A percentile compares a stretch with the other conserved stretches of the same genome.
Evolutionary conservation across 768 basidiomycete genomes (phyloP).

Genomic region (Boletus tomentosulus): DNA sequence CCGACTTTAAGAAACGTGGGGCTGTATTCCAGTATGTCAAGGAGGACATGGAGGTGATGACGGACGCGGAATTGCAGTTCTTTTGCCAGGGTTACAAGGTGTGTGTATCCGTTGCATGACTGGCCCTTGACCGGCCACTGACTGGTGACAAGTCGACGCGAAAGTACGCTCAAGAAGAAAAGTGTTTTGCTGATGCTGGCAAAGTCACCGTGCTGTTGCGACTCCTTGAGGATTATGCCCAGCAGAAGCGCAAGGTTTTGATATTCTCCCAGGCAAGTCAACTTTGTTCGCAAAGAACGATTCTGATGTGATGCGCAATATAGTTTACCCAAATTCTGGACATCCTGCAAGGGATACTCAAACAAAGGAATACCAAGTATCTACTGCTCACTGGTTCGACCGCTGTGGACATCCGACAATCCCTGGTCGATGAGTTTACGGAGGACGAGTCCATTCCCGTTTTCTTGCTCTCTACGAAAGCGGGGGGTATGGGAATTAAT

Average conservation of each 20-base stretch:
- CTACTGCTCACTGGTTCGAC: conserved; percentile 89
- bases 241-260: conserved; percentile 74
- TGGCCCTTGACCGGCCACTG: neutral
- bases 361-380: conserved; percentile 66
- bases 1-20: conserved; percentile 82
- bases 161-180: conserved; percentile 68
- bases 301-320: neutral
- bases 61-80: conserved; percentile 88
- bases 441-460: conserved; percentile 77
- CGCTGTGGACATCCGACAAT: conserved; percentile 88
- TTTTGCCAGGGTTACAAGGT: conserved; percentile 89
- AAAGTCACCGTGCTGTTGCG: conserved; percentile 74
- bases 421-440: conserved; percentile 93
- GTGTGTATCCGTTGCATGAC: neutral
- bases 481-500: conserved; percentile 96
- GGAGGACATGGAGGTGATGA: conserved; percentile 99
- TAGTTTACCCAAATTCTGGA: conserved; percentile 97
- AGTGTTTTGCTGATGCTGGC: conserved; percentile 81
- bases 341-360: conserved; percentile 81
- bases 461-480: conserved; percentile 89
- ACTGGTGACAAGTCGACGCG: conserved; percentile 52
- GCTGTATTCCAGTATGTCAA: conserved; percentile 82
- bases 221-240: conserved; percentile 63
- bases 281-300: neutral
- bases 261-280: conserved; percentile 87